Evolutionary conservation across 1,284 basidiomycete species (phyloP), one percentile per base, ranked within the genome.

Genomic region (Apiotrichum montevideense): DNA sequence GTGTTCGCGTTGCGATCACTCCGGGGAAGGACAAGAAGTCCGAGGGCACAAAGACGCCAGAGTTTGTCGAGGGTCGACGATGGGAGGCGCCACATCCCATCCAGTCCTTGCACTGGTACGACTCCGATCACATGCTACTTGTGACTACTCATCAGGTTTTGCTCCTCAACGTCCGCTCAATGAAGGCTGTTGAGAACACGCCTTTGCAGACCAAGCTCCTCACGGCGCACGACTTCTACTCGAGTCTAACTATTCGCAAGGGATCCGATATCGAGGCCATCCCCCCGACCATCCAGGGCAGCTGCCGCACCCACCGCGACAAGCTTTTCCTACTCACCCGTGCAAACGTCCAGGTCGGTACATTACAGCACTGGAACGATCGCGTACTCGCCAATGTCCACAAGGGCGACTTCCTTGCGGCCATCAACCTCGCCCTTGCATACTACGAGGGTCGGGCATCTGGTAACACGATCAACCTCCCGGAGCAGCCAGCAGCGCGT

Each of bases 361-460:
- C 88, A 0, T 79, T 98, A 32, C 79, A 95, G 46, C 91, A 92
- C 1, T 99, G 96, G 96, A 92, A 95, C 9, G 94, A 98, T 72
- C 85, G 88, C 29, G 86, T 98, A 29, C 79, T 98, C 35, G 80
- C 85, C 4, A 84, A 87, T 52, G 94, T 98, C 33, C 83, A 91
- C 68, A 80, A 82, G 4, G 92, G 93, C 35, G 87, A 97, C 68
- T 94, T 97, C 71, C 79, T 98, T 14, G 84, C 82, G 46, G 95
- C 96, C 1, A 96, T 98, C 63, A 86, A 92, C 51, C 80, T 95
- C 14, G 84, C 89, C 0, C 83, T 89, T 21, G 80, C 84, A 0
- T 98, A 95, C 75, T 94, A 93, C 71, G 78, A 85, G n/a, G 87
- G 86, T 9, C 81, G 83, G 43, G 87, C 87, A 8, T 82, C 84